Evolutionary conservation across 148 eudicot species (phyloP).

Genomic region (Rhododendron ferrugineum): DNA sequence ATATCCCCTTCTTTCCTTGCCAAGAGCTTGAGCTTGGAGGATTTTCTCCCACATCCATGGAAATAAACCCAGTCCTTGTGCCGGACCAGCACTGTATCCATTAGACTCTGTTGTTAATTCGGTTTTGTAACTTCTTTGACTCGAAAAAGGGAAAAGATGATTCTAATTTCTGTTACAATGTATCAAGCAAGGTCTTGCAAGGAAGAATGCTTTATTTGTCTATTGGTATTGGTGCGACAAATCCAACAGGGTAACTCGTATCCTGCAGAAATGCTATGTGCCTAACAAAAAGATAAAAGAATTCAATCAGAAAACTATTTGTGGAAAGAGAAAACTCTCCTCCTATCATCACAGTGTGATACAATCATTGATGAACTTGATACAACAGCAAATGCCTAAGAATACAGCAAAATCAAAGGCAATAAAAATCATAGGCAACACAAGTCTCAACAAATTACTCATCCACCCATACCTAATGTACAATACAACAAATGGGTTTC

Average conservation of each 20-base stretch:
- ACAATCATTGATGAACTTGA: background rate
- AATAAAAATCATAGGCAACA: background rate
- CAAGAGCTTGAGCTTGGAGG: slow-evolving; percentile 6
- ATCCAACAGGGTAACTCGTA: background rate
- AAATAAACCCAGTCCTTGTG: background rate
- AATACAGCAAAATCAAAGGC: background rate
- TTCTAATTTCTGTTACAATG: background rate
- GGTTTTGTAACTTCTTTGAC: background rate
- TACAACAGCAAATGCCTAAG: background rate
- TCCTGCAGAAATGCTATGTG: background rate
- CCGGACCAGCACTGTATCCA: background rate
- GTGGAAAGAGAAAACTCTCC: background rate
- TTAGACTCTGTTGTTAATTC: background rate
- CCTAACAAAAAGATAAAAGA: background rate
- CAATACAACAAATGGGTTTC: slow-evolving; percentile 12
- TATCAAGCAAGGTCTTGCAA: background rate
- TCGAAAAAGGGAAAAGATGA: background rate
- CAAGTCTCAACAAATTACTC: background rate
- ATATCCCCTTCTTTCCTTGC: background rate
- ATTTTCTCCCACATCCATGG: background rate
- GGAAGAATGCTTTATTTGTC: background rate
- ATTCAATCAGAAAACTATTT: background rate
- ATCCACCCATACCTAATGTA: slow-evolving; percentile 14
- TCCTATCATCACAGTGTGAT: background rate
- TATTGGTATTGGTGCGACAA: background rate